A percentile compares a stretch with the other conserved stretches of the same genome.
Evolutionary conservation across 495 filamentous ascomycete genomes (phyloP).

Genomic region (Rusavskia elegans): DNA sequence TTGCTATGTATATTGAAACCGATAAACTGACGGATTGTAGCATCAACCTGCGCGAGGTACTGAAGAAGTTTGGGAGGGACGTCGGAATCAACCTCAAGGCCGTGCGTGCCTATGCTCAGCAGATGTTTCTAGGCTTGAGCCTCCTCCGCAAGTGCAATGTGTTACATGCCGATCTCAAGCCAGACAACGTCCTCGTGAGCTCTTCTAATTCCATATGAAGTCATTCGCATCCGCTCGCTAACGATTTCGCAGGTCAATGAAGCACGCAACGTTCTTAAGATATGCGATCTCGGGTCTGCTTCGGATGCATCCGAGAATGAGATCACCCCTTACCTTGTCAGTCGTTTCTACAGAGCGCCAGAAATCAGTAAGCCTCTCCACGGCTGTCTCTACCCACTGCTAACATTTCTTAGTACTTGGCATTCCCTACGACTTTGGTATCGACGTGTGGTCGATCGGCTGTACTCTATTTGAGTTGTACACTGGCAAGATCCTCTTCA

Average conservation of each 20-base stretch:
- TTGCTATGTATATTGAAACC: neutral
- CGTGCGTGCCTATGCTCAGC: constrained; percentile 75
- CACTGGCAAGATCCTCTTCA: constrained; percentile 94
- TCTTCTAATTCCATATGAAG: neutral
- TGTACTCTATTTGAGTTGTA: constrained; percentile 95
- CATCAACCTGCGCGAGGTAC: constrained; percentile 83
- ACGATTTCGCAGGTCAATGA: constrained; percentile 48
- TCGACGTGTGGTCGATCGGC: constrained; percentile 95
- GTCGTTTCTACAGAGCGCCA: constrained; percentile 90
- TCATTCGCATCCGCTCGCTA: neutral
- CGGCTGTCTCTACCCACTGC: neutral
- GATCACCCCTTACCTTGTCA: constrained; percentile 85
- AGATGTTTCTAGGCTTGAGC: constrained; percentile 80
- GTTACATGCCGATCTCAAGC: constrained; percentile 89
- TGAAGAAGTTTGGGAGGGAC: constrained; percentile 92
- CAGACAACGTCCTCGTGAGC: constrained; percentile 76
- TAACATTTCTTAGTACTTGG: constrained; percentile 42
- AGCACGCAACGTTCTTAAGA: constrained; percentile 68
- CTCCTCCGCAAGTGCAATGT: constrained; percentile 83
- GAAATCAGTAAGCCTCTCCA: constrained; percentile 50
- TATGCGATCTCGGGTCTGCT: constrained; percentile 91
- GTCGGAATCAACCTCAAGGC: constrained; percentile 78
- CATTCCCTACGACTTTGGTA: constrained; percentile 83
- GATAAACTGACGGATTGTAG: constrained; percentile 20
- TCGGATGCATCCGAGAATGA: constrained; percentile 80